Base-by-base conservation (phyloP, 768 basidiomycete species). In the Boletus tomentosulus region DNA sequence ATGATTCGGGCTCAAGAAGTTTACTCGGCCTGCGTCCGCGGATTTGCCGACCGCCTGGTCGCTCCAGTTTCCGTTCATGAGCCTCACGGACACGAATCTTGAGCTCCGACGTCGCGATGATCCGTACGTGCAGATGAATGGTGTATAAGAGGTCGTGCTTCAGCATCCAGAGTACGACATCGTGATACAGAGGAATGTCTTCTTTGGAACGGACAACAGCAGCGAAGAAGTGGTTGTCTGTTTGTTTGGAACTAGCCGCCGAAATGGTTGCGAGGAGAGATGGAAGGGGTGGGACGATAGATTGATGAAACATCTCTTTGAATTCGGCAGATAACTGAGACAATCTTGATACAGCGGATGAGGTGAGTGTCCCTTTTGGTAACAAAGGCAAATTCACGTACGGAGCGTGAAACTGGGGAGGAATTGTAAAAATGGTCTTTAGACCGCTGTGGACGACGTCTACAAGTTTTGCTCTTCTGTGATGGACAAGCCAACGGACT, bases 401-500 rank as follows among this genome's bases (percentile, higher is more conserved):
- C 84, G 85, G 74, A 31, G 73, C 55, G 46, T 81, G 74, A 57
- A 89, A 82, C 60, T 77, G 81, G 3, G 83, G 77, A 15, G 90
- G 81, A 39, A 95, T 75, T 4, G 84, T 78, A 62, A 94, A 97
- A 0, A 92, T 80, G 0, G 90, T 94, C 69, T 89, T 87, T 42
- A 98, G 69, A 43, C 85, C 81, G 4, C 71, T 73, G 62, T 93
- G 89, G 31, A 98, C 83, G 16, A 85, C 80, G 57, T 98, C 94
- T 41, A 97, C 86, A 27, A 98, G 75, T 61, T 92, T 92, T 6
- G 92, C 96, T 63, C 91, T 81, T 50, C 91, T 80, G 70, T 94
- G 93, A 55, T 91, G 85, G 30, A 98, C 89, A 30, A 99, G 77
- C 82, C 93, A 93, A 16, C 92, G 83, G 9, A 96, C 95, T n/a